Conservation (phyloP, 1,139 yeast genomes). For the Scheffersomyces segobiensis region DNA sequence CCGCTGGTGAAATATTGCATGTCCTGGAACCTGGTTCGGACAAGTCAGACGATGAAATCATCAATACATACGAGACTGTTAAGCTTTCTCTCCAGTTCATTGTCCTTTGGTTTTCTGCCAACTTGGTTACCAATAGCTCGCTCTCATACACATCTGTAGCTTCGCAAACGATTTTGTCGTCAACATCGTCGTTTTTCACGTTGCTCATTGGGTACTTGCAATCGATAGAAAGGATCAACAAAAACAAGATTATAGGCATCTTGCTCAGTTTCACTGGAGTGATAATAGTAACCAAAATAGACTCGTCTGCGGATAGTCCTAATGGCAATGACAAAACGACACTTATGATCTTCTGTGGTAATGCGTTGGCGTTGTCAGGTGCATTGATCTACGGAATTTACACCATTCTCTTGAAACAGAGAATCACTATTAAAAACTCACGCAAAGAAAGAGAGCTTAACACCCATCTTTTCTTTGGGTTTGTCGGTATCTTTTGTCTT, state of each 20-base stretch:
- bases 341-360: conserved; percentile 65
- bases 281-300: conserved; percentile 68
- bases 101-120: conserved; percentile 85
- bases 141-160: conserved; percentile 88
- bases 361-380: conserved; percentile 74
- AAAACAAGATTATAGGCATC: conserved; percentile 66
- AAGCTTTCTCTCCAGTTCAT: conserved; percentile 77
- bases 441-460: conserved; percentile 72
- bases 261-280: conserved; percentile 78
- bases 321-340: conserved; percentile 22
- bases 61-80: conserved; percentile 49
- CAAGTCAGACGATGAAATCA: conserved; percentile 17
- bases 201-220: conserved; percentile 75
- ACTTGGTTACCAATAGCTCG: conserved; percentile 84
- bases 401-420: conserved; percentile 77
- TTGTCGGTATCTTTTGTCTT: conserved; percentile 83
- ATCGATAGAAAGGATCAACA: conserved; percentile 67
- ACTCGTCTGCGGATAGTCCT: conserved; percentile 38
- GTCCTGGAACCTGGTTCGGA: conserved; percentile 4
- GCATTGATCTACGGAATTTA: conserved; percentile 91
- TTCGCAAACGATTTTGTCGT: conserved; percentile 86
- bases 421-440: conserved; percentile 46
- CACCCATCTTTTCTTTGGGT: conserved; percentile 88
- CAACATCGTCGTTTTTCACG: conserved; percentile 93
- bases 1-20: background rate